Evolutionary conservation across 2,329 filamentous ascomycete genomes (phyloP).

Genomic region (Colletotrichum acutatum): DNA sequence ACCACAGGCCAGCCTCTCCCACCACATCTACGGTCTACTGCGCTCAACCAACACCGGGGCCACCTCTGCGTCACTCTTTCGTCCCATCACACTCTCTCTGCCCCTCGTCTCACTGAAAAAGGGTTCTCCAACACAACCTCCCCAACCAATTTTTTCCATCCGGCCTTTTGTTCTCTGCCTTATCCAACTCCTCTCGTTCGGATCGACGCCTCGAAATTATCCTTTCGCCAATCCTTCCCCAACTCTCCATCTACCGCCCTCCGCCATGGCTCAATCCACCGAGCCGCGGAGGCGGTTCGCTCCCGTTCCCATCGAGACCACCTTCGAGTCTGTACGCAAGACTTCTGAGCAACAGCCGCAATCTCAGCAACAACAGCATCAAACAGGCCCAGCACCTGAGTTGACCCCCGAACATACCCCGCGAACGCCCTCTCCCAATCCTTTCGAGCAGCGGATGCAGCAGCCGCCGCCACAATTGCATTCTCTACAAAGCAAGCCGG

Average conservation of each 20-base stretch:
- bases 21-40: slow-evolving; percentile 1
- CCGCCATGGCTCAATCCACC: slow-evolving; percentile 51
- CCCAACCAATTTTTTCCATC: slow-evolving; percentile 1
- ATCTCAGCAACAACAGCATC: slow-evolving; percentile 31
- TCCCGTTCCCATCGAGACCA: slow-evolving; percentile 79
- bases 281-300: slow-evolving; percentile 69
- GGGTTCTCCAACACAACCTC: slow-evolving; percentile 2
- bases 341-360: slow-evolving; percentile 36
- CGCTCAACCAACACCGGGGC: slow-evolving; percentile 1
- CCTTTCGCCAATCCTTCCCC: not conserved
- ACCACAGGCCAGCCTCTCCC: slow-evolving; percentile 24
- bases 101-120: slow-evolving; percentile 27
- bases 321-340: slow-evolving; percentile 66
- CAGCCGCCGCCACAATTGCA: slow-evolving; percentile 59
- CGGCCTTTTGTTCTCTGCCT: slow-evolving; percentile 4
- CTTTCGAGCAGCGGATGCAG: slow-evolving; percentile 40
- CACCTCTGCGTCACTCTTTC: slow-evolving; percentile 21
- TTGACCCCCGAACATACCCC: slow-evolving; percentile 65
- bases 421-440: slow-evolving; percentile 56
- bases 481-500: slow-evolving; percentile 37
- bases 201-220: not conserved
- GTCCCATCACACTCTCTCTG: slow-evolving; percentile 8
- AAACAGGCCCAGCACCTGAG: slow-evolving; percentile 65
- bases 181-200: slow-evolving; percentile 15
- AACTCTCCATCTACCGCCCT: not conserved